Base-by-base conservation (phyloP, 2,329 filamentous ascomycete species). In the Lithohypha guttulata region DNA sequence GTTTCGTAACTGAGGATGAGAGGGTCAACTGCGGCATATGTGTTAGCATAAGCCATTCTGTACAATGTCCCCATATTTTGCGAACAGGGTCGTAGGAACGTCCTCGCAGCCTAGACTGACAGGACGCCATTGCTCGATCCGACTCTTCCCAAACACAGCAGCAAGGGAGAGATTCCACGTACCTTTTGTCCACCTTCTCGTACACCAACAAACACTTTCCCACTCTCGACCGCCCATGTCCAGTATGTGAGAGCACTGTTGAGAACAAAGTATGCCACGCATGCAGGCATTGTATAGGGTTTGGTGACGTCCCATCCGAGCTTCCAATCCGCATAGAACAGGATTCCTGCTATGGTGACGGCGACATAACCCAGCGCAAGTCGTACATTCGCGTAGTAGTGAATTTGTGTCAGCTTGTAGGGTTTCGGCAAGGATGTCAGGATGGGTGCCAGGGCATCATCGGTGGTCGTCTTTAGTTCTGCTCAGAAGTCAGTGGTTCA, bases 381-480 rank as follows among this genome's bases (percentile, higher is more conserved):
- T 39, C 85, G 84, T 33, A 93, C 74, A 55, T 96, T 87, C 53
- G 79, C 77, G 33, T 91, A 77, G 42, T 64, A 71, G 65, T 96
- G 81, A 48, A 82, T 79, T 63, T 93, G 86, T 47, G 67, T 73
- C 69, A 95, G 95, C 50, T 57, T 56, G 48, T 62, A 63, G 14
- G 62, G 61, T 14, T 59, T 55, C 71, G 79, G 59, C n/a, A 96
- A 77, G 21, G 78, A 83, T 63, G 84, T 89, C 47, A 98, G 78
- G 68, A 96, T 96, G 64, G 91, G 86, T 43, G 83, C 78, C 44
- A 98, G 79, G 42, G 87, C 85, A 64, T 98, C 91, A 66, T 98
- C 91, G 50, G 84, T 85, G 26, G 87, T 93, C 66, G 91, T 93
- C 64, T 96, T 96, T 48, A 98, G 80, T 59, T 96, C 91, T 93